phyloP scores from a whole-genome alignment of 768 basidiomycete species.

The Boletus patriciae region DNA sequence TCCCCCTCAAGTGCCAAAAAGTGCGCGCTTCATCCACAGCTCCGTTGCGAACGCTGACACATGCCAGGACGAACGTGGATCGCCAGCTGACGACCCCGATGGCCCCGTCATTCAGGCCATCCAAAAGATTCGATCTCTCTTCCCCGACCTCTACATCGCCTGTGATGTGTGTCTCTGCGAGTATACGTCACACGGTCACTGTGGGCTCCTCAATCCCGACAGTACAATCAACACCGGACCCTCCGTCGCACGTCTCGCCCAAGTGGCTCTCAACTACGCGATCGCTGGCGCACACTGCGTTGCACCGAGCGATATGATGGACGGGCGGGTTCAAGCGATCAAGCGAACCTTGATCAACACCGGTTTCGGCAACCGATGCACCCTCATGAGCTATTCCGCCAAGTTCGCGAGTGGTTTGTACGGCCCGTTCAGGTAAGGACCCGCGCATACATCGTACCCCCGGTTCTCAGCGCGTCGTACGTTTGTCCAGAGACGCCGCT shows the following conservation, averaged over 20 bases:
- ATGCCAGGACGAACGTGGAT: constrained; percentile 72
- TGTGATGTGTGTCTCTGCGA: constrained; percentile 99
- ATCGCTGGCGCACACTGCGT: constrained; percentile 97
- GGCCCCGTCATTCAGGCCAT: constrained; percentile 97
- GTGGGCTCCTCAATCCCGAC: constrained; percentile 74
- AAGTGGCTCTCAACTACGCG: constrained; percentile 92
- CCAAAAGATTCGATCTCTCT: constrained; percentile 69
- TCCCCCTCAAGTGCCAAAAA: constrained; percentile 78
- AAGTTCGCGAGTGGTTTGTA: constrained; percentile 96
- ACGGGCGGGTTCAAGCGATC: constrained; percentile 88
- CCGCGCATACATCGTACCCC: background rate
- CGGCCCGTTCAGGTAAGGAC: constrained; percentile 85
- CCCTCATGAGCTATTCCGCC: constrained; percentile 95
- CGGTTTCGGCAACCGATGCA: constrained; percentile 84
- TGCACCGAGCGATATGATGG: constrained; percentile 99
- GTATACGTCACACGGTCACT: constrained; percentile 98
- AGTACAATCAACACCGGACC: constrained; percentile 75
- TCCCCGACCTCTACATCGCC: constrained; percentile 85
- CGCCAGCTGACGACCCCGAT: constrained; percentile 83
- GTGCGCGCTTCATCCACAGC: constrained; percentile 37
- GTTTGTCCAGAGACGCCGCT: constrained; percentile 78
- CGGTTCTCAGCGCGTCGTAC: background rate
- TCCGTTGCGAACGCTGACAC: background rate
- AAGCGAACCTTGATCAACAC: constrained; percentile 82
- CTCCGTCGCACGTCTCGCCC: constrained; percentile 84